These are phyloP conservation scores for Marchantia polymorpha DNA, from an alignment of 225 moss, liverwort and hornwort genomes.

Conservation along the genomic window DNA sequence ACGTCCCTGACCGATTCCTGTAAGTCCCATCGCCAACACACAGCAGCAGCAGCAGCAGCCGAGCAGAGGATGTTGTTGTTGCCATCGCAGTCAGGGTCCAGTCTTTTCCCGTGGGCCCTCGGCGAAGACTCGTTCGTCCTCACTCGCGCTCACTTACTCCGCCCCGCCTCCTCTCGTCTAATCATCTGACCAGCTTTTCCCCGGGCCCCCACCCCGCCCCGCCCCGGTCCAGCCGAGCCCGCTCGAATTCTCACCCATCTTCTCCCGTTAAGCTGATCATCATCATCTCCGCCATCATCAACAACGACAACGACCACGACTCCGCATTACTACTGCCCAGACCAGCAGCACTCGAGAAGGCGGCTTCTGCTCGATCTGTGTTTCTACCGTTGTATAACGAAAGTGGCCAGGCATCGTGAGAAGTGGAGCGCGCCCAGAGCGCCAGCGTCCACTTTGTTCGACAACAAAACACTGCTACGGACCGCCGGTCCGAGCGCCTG, in stretches of 20 bases:
- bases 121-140: neutral
- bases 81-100: neutral
- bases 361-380: neutral
- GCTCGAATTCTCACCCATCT: no score
- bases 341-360: neutral
- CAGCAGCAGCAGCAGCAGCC: neutral
- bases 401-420: neutral
- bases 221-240: neutral
- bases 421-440: neutral
- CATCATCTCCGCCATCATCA: neutral
- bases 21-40: neutral
- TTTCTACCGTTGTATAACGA: neutral
- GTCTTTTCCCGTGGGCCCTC: constrained; percentile 2
- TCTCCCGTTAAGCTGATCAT: no score
- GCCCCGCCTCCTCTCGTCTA: neutral
- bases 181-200: neutral
- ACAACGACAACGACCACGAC: neutral
- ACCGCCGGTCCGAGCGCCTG: no score
- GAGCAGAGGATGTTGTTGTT: no score
- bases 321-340: neutral
- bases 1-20: constrained; percentile 2
- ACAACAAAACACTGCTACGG: neutral
- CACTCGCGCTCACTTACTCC: neutral
- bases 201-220: neutral
- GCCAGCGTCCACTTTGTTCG: neutral